Base-by-base conservation (phyloP, 2,329 filamentous ascomycete genomes). In the Alternaria gaisen region DNA sequence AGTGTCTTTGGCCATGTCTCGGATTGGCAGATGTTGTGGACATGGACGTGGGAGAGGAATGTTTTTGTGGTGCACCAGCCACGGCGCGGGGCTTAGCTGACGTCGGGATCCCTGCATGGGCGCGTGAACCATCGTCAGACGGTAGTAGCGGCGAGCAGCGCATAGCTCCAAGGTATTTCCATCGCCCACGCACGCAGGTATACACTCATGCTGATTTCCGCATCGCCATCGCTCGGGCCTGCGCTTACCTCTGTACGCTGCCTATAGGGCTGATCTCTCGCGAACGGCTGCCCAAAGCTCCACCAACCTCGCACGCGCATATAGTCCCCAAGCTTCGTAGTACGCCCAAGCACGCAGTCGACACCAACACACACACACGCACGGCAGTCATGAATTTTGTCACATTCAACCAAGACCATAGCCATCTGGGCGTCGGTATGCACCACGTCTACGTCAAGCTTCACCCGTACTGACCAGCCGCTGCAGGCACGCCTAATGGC, bases 371-470 rank as follows among this genome's bases (percentile, higher is more conserved):
- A 12, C 32, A 6, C 7, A 11, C 11, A 72, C 69, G 64, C 46
- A 72, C 68, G 64, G 58, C 89, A 50, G 69, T 70, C 43, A 93
- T 98, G 84, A 99, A 99, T 81, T 99, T 97, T 82, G 93, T 99
- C 73, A 97, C 94, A 42, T 99, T 98, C 82, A 99, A 99, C 81
- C 95, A 99, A 84, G 95, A 99, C 84, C 93, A 97, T 83, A 97
- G 92, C 86, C 94, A 94, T 80, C 86, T 99, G 67, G 94, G 94
- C 83, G 94, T 99, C 71, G 94, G 93, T 93, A 84, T 76, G 90
- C 80, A 58, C 46, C 30, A 34, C 24, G 16, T 14, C 16, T 10
- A 24, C 7, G 11, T 7, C 5, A 20, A 10, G 34, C 24, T 10
- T 24, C 24, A 16, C 5, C n/a, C 12, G 42, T 47, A 34, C 60